Evolutionary conservation across 2,329 filamentous ascomycete genomes (phyloP).

Genomic region (Penicillium sp.): DNA sequence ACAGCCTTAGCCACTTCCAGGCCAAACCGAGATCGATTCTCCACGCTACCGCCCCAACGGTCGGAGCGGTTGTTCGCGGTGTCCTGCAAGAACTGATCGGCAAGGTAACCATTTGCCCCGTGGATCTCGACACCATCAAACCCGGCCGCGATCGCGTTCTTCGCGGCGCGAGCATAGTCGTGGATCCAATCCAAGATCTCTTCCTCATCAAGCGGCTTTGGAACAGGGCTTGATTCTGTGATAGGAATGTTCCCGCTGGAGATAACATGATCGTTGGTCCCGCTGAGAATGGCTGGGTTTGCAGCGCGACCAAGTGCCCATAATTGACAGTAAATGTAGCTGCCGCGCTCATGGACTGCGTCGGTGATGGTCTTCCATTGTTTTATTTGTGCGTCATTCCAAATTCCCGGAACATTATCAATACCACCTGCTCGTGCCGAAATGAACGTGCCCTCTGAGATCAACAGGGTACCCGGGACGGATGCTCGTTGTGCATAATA

Average conservation of each 20-base stretch:
- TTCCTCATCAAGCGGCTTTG: conserved; percentile 32
- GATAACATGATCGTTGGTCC: conserved; percentile 10
- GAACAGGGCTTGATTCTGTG: conserved; percentile 27
- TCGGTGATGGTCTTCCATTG: conserved; percentile 60
- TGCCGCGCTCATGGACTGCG: conserved; percentile 60
- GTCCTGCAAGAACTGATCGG: conserved; percentile 52
- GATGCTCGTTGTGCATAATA: conserved; percentile 55
- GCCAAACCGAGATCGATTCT: conserved; percentile 54
- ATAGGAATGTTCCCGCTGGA: conserved; percentile 16
- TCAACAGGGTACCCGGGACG: conserved; percentile 55
- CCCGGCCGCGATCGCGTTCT: conserved; percentile 54
- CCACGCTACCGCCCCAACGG: conserved; percentile 50
- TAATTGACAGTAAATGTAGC: conserved; percentile 60
- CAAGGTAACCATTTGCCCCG: conserved; percentile 50
- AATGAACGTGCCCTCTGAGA: conserved; percentile 57
- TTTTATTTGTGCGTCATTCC: conserved; percentile 52
- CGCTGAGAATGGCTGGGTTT: conserved; percentile 30
- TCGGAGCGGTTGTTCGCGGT: conserved; percentile 50
- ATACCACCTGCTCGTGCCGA: conserved; percentile 48
- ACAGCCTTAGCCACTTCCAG: conserved; percentile 51
- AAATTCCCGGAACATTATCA: conserved; percentile 57
- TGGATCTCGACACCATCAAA: conserved; percentile 32
- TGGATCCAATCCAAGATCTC: conserved; percentile 43
- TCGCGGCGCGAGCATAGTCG: conserved; percentile 45
- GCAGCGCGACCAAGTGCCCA: conserved; percentile 60